Percentiles rank a stretch among this genome's conserved stretches.
phyloP scores from a whole-genome alignment of 2,329 filamentous ascomycete genomes.

The Apiospora phragmitis region DNA sequence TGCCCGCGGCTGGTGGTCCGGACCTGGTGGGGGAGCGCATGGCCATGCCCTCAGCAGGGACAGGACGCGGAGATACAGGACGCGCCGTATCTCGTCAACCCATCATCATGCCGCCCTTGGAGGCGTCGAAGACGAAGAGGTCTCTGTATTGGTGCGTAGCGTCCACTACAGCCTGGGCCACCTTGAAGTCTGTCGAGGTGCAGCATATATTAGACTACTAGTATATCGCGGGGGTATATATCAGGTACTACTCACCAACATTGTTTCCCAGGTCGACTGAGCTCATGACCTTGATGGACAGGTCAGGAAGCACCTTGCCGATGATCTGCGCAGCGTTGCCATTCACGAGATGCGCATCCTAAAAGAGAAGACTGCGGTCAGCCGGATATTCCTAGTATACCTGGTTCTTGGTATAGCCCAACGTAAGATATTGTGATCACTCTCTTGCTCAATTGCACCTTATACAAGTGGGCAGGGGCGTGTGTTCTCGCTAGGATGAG shows the following conservation, averaged over 20 bases:
- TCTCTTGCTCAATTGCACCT: neutral
- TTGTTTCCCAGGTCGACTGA: slow-evolving; percentile 67
- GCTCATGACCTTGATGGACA: slow-evolving; percentile 69
- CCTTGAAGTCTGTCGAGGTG: slow-evolving; percentile 64
- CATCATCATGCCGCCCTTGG: slow-evolving; percentile 18
- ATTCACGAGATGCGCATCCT: slow-evolving; percentile 71
- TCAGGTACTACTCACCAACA: slow-evolving; percentile 57
- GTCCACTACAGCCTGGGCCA: slow-evolving; percentile 79
- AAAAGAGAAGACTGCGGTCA: neutral
- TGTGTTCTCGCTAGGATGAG: neutral
- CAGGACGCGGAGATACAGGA: neutral
- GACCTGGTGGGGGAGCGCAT: neutral
- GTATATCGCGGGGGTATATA: neutral
- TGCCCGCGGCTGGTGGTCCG: neutral
- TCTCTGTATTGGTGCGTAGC: slow-evolving; percentile 78
- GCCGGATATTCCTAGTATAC: too few species aligned
- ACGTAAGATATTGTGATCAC: neutral
- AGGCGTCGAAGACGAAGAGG: slow-evolving; percentile 69
- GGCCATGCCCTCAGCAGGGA: neutral
- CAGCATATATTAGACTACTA: slow-evolving; percentile 15
- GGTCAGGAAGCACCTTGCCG: slow-evolving; percentile 75
- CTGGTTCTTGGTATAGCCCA: neutral
- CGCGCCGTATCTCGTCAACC: neutral
- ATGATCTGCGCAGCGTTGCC: slow-evolving; percentile 76
- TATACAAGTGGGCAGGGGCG: neutral